Conservation (phyloP, 2,329 filamentous ascomycete species). For the Chaetomium olivaceum region DNA sequence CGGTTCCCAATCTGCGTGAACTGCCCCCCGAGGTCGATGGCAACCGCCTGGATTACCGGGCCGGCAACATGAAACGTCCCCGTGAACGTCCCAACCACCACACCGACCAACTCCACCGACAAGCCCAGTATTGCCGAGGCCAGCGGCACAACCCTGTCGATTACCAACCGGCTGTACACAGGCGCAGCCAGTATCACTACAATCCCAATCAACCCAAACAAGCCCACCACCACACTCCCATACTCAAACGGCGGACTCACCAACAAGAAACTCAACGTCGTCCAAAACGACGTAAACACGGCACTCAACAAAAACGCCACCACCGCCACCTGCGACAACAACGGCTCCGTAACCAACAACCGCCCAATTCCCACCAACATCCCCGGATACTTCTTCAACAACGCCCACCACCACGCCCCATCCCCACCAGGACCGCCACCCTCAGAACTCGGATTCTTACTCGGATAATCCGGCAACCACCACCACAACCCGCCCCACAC, state of each 20-base stretch:
- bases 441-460: conserved; percentile 58
- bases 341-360: conserved; percentile 64
- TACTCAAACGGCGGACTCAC: conserved; percentile 69
- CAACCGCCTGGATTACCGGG: conserved; percentile 69
- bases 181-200: conserved; percentile 67
- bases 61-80: conserved; percentile 67
- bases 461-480: conserved; percentile 80
- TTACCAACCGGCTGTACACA: conserved; percentile 67
- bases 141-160: conserved; percentile 68
- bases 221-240: conserved; percentile 66
- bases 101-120: conserved; percentile 58
- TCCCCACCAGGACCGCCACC: conserved; percentile 43
- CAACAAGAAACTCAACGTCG: conserved; percentile 76
- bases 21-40: conserved; percentile 72
- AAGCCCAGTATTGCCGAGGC: conserved; percentile 67
- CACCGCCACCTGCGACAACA: conserved; percentile 69
- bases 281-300: conserved; percentile 57
- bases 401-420: background rate
- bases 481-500: conserved; percentile 66
- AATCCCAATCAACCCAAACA: conserved; percentile 78
- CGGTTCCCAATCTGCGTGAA: conserved; percentile 74
- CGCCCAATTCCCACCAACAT: conserved; percentile 65
- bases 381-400: conserved; percentile 57
- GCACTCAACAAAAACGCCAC: conserved; percentile 61
- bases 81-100: conserved; percentile 67